Evolutionary conservation across 345 rosid species (phyloP).

Genomic region (Trapa incisa): DNA sequence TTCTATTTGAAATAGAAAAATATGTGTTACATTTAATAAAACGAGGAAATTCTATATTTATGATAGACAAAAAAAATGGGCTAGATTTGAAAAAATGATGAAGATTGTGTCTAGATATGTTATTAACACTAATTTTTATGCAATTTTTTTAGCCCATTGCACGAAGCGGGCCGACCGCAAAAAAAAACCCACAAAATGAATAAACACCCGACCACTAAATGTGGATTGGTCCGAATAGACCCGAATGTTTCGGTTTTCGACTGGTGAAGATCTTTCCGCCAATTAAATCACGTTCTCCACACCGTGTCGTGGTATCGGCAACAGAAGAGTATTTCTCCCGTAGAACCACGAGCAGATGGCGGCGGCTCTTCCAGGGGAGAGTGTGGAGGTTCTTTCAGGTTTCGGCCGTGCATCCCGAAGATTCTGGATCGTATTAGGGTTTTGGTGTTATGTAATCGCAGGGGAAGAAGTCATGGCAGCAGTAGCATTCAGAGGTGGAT

Average conservation of each 20-base stretch:
- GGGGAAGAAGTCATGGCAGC: constrained; percentile 7
- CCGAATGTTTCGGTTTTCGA: neutral
- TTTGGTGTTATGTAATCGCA: neutral
- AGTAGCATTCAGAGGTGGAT: constrained; percentile 7
- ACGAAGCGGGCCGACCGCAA: no score
- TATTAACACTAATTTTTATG: no score
- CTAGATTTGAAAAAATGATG: no score
- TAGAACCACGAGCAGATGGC: neutral
- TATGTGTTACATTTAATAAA: no score
- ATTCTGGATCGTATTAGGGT: neutral
- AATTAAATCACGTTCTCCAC: neutral
- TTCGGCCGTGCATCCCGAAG: neutral
- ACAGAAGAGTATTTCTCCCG: neutral
- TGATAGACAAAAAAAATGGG: no score
- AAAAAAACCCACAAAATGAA: no score
- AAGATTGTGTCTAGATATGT: no score
- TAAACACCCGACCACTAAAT: no score
- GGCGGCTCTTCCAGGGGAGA: neutral
- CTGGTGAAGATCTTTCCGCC: neutral
- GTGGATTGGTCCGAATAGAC: neutral
- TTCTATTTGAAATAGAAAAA: no score
- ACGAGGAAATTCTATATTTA: no score
- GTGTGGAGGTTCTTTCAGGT: neutral
- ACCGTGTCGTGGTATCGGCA: neutral
- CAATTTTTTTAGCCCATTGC: no score